These are phyloP conservation scores for Papiliotrema terrestris DNA, from an alignment of 1,284 basidiomycete species.

Conservation along the genomic window DNA sequence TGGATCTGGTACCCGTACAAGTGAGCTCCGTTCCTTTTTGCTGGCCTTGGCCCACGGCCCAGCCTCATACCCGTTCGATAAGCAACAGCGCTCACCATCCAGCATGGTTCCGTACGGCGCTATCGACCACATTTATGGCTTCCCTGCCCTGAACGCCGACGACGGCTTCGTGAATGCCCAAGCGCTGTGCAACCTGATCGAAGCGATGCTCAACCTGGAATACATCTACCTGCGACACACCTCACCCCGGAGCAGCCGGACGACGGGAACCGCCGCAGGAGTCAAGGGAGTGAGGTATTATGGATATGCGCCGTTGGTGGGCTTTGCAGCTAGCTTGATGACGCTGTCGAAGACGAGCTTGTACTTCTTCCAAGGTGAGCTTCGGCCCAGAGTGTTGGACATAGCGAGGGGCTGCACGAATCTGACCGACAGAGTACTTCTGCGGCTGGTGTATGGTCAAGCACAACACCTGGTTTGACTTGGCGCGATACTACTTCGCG, in stretches of 20 bases:
- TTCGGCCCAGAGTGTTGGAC: not conserved
- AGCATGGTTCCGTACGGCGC: slow-evolving; percentile 31
- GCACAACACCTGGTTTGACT: slow-evolving; percentile 61
- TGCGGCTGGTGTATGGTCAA: slow-evolving; percentile 62
- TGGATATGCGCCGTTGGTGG: slow-evolving; percentile 58
- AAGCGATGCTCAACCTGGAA: slow-evolving; percentile 67
- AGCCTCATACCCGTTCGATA: no score
- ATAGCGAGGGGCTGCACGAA: no score
- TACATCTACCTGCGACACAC: slow-evolving; percentile 74
- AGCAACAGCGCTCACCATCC: no score
- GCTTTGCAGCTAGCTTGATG: slow-evolving; percentile 67
- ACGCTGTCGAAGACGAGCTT: slow-evolving; percentile 79
- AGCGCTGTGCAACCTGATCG: slow-evolving; percentile 77
- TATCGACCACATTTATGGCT: slow-evolving; percentile 70
- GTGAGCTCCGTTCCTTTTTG: slow-evolving; percentile 21
- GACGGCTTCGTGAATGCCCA: slow-evolving; percentile 86
- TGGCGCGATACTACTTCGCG: slow-evolving; percentile 64
- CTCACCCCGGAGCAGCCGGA: slow-evolving; percentile 44
- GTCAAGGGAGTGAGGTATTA: slow-evolving; percentile 41
- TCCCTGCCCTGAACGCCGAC: slow-evolving; percentile 59
- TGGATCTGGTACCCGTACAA: slow-evolving; percentile 84
- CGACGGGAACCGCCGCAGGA: not conserved
- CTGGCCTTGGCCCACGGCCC: no score
- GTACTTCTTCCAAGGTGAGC: slow-evolving; percentile 70
- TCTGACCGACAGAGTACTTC: slow-evolving; percentile 38